phyloP scores from a whole-genome alignment of 192 early-diverging fungal species.

The Linnemannia exigua region DNA sequence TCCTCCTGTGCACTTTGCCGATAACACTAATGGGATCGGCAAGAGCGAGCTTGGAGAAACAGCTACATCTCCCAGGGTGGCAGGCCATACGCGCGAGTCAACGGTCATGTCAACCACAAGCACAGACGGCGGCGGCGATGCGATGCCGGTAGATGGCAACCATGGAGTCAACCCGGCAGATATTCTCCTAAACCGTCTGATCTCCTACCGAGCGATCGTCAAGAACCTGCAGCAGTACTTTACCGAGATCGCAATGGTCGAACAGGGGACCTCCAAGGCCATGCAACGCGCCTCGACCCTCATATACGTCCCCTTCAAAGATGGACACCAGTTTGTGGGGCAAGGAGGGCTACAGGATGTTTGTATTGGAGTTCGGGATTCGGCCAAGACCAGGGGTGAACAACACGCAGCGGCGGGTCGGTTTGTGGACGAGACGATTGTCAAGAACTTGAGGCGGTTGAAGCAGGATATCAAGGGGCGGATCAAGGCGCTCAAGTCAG shows the following conservation, averaged over 20 bases:
- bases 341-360: conserved; percentile 51
- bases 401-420: conserved; percentile 51
- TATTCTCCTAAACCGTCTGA: conserved; percentile 52
- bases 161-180: conserved; percentile 54
- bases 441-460: conserved; percentile 48
- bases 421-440: conserved; percentile 51
- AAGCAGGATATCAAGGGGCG: conserved; percentile 59
- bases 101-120: background rate
- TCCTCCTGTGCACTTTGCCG: background rate
- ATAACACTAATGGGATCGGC: background rate
- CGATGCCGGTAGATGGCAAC: background rate
- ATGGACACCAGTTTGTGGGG: conserved; percentile 46
- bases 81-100: background rate
- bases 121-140: background rate
- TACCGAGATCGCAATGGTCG: conserved; percentile 48
- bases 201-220: conserved; percentile 42
- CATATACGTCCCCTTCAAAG: conserved; percentile 46
- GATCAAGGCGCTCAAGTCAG: conserved; percentile 48
- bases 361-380: conserved; percentile 43
- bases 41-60: background rate
- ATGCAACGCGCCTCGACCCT: conserved; percentile 35
- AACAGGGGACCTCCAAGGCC: conserved; percentile 27
- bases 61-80: background rate
- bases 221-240: conserved; percentile 56
- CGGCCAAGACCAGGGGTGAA: conserved; percentile 43